Percentiles rank a stretch among this genome's conserved stretches.
Conservation (phyloP, 1,139 yeast genomes). For the Dujonia santamariae region DNA sequence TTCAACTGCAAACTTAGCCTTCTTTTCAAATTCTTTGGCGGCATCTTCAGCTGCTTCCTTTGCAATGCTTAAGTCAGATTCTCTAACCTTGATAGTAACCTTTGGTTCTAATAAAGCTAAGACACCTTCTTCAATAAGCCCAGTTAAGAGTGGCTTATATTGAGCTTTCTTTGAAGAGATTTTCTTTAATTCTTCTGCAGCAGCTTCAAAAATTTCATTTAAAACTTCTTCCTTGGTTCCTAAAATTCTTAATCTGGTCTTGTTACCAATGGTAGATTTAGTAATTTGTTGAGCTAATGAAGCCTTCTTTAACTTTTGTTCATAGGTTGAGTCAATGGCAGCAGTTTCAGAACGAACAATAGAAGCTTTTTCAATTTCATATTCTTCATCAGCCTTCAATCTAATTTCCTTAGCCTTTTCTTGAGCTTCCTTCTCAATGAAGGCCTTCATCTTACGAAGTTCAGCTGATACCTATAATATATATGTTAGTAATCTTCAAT, state of each 20-base stretch:
- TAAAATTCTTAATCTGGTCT: slow-evolving; percentile 87
- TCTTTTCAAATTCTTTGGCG: slow-evolving; percentile 58
- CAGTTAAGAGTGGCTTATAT: slow-evolving; percentile 69
- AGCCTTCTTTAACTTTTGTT: slow-evolving; percentile 85
- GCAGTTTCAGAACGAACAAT: slow-evolving; percentile 91
- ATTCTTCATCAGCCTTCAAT: slow-evolving; percentile 96
- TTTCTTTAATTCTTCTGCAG: slow-evolving; percentile 59
- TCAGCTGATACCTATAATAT: slow-evolving; percentile 77
- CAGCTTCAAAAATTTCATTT: slow-evolving; percentile 67
- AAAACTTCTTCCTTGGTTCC: slow-evolving; percentile 83
- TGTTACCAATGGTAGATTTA: slow-evolving; percentile 92
- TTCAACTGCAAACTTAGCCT: slow-evolving; percentile 49
- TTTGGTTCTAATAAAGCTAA: slow-evolving; percentile 69
- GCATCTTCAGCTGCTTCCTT: slow-evolving; percentile 64
- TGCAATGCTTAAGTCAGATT: slow-evolving; percentile 63
- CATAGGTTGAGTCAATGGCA: slow-evolving; percentile 78
- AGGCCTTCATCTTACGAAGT: slow-evolving; percentile 96
- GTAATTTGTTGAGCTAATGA: slow-evolving; percentile 91
- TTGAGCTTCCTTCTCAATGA: slow-evolving; percentile 97
- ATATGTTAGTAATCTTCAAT: too few relatives aligned
- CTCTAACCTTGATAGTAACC: slow-evolving; percentile 64
- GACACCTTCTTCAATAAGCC: slow-evolving; percentile 82
- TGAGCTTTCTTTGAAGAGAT: slow-evolving; percentile 45
- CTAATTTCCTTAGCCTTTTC: slow-evolving; percentile 97
- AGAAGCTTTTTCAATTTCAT: slow-evolving; percentile 94